Conservation (phyloP, 2,329 filamentous ascomycete genomes). For the Claviceps pazoutovae region DNA sequence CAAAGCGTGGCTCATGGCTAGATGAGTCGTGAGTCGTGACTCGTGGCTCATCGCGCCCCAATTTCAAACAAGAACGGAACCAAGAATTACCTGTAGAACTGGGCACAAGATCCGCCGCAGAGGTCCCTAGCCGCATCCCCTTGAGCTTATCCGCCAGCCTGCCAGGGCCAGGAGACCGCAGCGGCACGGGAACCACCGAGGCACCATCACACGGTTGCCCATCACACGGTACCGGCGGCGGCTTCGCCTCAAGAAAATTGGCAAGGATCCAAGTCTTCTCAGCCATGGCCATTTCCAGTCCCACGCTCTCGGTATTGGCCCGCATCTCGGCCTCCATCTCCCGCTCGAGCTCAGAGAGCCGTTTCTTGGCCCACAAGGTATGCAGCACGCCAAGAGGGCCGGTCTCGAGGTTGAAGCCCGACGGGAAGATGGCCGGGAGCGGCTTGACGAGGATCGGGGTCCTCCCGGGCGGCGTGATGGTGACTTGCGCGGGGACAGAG, state of each 20-base stretch:
- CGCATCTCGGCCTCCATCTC: conserved; percentile 65
- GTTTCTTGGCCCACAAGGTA: conserved; percentile 79
- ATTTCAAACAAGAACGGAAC: not conserved
- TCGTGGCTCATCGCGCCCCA: not conserved
- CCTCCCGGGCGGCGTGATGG: conserved; percentile 35
- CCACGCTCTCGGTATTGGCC: conserved; percentile 67
- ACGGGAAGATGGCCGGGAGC: conserved; percentile 73
- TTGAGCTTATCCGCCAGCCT: conserved; percentile 64
- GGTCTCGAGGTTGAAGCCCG: conserved; percentile 54
- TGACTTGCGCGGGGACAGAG: conserved; percentile 58
- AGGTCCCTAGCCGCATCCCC: conserved; percentile 66
- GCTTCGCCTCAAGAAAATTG: conserved; percentile 40
- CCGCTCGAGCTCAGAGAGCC: conserved; percentile 57
- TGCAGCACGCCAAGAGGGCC: conserved; percentile 74
- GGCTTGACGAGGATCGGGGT: conserved; percentile 52
- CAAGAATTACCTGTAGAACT: conserved; percentile 26
- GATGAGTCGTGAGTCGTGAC: no score
- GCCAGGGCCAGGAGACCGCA: conserved; percentile 23
- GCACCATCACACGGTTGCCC: conserved; percentile 5
- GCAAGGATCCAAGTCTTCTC: conserved; percentile 77
- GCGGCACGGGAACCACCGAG: not conserved
- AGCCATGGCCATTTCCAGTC: conserved; percentile 67
- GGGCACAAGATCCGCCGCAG: conserved; percentile 46
- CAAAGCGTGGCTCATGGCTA: no score
- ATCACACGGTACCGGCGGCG: conserved; percentile 12